Percentiles rank a stretch among this genome's conserved stretches.
Conservation (phyloP, 805 yeast genomes). For the Blastobotrys robertii region DNA sequence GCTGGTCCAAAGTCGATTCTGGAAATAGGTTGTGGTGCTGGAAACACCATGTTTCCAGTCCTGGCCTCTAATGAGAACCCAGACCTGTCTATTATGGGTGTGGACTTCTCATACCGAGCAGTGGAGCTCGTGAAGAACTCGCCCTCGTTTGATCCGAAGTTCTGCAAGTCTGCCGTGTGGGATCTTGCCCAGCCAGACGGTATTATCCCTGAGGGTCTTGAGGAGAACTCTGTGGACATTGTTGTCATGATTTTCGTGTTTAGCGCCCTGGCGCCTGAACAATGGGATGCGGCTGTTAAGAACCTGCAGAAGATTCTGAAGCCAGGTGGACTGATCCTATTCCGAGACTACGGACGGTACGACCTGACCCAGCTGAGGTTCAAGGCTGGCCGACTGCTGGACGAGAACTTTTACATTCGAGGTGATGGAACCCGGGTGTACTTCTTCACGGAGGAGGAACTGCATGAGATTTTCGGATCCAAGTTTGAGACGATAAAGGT, state of each 20-base stretch:
- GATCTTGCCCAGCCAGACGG: slow-evolving; percentile 76
- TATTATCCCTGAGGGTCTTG: slow-evolving; percentile 72
- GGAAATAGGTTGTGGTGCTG: slow-evolving; percentile 98
- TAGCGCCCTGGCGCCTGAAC: slow-evolving; percentile 83
- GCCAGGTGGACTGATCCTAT: slow-evolving; percentile 85
- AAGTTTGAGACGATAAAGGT: slow-evolving; percentile 62
- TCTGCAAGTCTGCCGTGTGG: slow-evolving; percentile 86
- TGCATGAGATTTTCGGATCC: slow-evolving; percentile 58
- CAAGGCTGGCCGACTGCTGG: slow-evolving; percentile 76
- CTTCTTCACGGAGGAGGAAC: slow-evolving; percentile 91
- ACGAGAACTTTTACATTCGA: slow-evolving; percentile 89
- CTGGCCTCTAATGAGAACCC: slow-evolving; percentile 73
- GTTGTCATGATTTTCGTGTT: slow-evolving; percentile 94
- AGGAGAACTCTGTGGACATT: slow-evolving; percentile 74
- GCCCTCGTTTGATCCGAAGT: slow-evolving; percentile 46
- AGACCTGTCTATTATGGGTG: slow-evolving; percentile 65
- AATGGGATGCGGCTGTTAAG: slow-evolving; percentile 74
- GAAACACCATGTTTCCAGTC: slow-evolving; percentile 91
- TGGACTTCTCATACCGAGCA: slow-evolving; percentile 84
- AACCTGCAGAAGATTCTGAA: slow-evolving; percentile 67
- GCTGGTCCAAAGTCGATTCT: slow-evolving; percentile 64
- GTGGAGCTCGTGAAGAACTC: slow-evolving; percentile 71
- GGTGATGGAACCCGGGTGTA: slow-evolving; percentile 98
- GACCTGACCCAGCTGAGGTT: slow-evolving; percentile 93
- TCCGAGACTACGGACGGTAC: slow-evolving; percentile 92